These are phyloP conservation scores for Closterium sp. DNA, from an alignment of 139 green algal genomes.

Conservation along the genomic window DNA sequence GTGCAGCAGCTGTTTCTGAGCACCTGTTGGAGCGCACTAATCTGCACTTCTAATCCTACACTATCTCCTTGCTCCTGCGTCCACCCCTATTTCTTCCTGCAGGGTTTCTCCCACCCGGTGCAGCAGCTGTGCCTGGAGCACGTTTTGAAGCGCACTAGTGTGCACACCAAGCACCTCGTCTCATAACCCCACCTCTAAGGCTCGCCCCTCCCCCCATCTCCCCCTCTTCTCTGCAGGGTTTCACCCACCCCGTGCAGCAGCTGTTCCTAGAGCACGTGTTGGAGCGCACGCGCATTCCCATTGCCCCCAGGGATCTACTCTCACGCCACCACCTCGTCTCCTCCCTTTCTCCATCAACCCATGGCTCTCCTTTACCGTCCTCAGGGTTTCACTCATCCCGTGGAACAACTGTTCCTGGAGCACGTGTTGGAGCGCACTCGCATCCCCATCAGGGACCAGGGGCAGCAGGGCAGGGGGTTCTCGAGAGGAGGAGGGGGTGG, in stretches of 20 bases:
- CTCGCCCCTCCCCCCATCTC: background rate
- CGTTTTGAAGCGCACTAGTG: no score
- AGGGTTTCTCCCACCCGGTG: no score
- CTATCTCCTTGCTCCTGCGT: background rate
- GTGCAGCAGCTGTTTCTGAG: no score
- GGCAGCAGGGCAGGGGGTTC: background rate
- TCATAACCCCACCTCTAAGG: no score
- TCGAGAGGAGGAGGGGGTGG: background rate
- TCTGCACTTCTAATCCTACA: no score
- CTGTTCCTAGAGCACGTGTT: constrained; percentile 81
- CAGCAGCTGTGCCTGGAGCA: no score
- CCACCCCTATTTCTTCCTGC: no score
- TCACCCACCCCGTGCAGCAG: constrained; percentile 85
- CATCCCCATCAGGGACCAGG: constrained; percentile 4
- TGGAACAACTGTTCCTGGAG: constrained; percentile 82
- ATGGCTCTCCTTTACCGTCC: no score
- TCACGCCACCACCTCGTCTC: background rate
- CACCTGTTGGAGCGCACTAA: no score
- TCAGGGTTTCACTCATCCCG: constrained; percentile 76
- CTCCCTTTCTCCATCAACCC: background rate
- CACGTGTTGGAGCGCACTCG: constrained; percentile 68
- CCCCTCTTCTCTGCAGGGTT: constrained; percentile 79
- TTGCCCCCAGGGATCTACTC: background rate
- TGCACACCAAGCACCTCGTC: no score
- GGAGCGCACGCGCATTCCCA: constrained; percentile 53